Base-by-base conservation (phyloP, 2,329 filamentous ascomycete genomes). In the Beauveria brongniartii region DNA sequence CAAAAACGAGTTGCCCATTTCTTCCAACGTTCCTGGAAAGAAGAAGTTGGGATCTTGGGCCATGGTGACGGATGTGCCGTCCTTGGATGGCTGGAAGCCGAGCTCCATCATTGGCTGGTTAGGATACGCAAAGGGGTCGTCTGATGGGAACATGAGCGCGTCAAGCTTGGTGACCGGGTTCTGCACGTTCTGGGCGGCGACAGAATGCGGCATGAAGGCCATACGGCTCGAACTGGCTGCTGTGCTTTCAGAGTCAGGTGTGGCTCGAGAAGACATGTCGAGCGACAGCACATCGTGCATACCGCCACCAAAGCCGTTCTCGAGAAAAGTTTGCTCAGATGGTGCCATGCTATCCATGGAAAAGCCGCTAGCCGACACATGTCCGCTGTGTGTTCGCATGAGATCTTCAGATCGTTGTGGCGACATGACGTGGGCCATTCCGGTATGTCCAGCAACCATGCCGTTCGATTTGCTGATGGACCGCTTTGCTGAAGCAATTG, bases 71-170 rank as follows among this genome's bases (percentile, higher is more conserved):
- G 63, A 61, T 63, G 73, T 65, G 65, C 72, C 64, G 59, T 70
- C 69, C n/a, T 70, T 67, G 63, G 72, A 73, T 30, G 69, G 65
- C 28, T 73, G 73, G 66, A 72, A 76, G 10, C 78, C 78, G 46
- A 83, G 77, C 66, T 84, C 79, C 76, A 88, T 86, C 77, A 88
- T 84, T 0, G 88, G 86, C 65, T 91, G 88, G 67, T 88, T 91
- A 0, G 89, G 89, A 67, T 93, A 94, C 0, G 87, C 88, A 64
- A 93, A 88, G 0, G 90, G 89, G 67, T 93, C 89, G 40, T 84
- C 82, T 0, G 88, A 88, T 1, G 89, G 87, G 68, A 93, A 93
- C 87, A 93, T 92, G 75, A 92, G 84, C 3, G 86, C 84, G 62
- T 87, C 87, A 7, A 92, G 80, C 69, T 90, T 89, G 65, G 88